Evolutionary conservation across 2,329 filamentous ascomycete genomes (phyloP), one percentile per base, ranked within the genome.

Genomic region (Trichophyton simii): DNA sequence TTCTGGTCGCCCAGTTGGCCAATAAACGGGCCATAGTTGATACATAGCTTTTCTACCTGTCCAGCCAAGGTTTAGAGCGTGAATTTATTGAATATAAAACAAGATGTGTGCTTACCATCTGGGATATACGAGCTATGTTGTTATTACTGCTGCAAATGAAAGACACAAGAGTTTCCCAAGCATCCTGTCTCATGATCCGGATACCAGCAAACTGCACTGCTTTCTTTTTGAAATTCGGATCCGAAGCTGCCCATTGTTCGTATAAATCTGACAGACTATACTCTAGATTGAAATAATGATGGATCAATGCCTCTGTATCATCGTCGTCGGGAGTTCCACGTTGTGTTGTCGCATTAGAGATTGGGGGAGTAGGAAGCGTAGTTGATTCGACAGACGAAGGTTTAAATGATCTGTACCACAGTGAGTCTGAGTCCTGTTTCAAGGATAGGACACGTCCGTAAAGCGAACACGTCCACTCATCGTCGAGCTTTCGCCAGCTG

Each of bases 141-240:
- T 99, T 99, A 76, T 99, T 99, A 75, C 91, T 96, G 75, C 91
- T 96, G 80, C 94, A 99, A 65, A 99, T 99, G 74, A 99, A 99
- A 61, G 88, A 87, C 25, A 99, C 79, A 22, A 99, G 79, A 0
- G 94, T 86, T 74, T 99, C 94, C 94, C 95, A 99, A 0, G 92
- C 86, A 77, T 96, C 91, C 76, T 99, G 94, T 68, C 87, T 89
- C 52, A 99, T 77, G 66, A 99, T 96, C 22, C 94, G 86, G 61
- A 99, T 88, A 11, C 95, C 94, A 0, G 87, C 87, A 72, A 99
- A 99, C 61, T 87, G 85, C 0, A 88, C 87, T 0, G 94, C 92
- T 67, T 89, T 89, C 70, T 86, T 87, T 68, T 86, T 87, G 75
- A 99, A 99, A 72, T 97, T 96, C 28, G 86, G 75, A 71, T 99